Evolutionary conservation across 2,329 filamentous ascomycete species (phyloP).

Genomic region (Corynespora cassiicola): DNA sequence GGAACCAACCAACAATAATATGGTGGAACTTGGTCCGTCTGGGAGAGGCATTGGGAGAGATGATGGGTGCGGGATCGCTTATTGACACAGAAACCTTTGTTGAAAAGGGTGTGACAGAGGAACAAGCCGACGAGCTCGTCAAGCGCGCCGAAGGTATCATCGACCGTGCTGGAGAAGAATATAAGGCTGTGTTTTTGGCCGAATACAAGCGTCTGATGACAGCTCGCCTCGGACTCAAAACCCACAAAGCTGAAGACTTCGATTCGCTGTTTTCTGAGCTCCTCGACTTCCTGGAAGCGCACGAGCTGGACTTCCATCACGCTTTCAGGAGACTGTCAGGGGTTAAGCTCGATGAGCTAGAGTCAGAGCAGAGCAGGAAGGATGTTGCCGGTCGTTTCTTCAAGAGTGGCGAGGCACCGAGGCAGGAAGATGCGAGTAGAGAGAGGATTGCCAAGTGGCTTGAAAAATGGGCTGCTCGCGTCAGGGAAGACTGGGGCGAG

Average conservation of each 20-base stretch:
- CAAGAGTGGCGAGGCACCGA: slow-evolving; percentile 68
- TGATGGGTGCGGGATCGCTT: slow-evolving; percentile 76
- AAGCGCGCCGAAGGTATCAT: slow-evolving; percentile 85
- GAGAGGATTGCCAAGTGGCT: slow-evolving; percentile 80
- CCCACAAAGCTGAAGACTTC: slow-evolving; percentile 75
- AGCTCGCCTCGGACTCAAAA: slow-evolving; percentile 76
- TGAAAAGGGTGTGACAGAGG: slow-evolving; percentile 73
- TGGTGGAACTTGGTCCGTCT: slow-evolving; percentile 98
- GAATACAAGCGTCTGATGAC: slow-evolving; percentile 91
- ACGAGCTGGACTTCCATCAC: slow-evolving; percentile 92
- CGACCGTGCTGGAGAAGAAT: slow-evolving; percentile 81
- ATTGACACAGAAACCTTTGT: slow-evolving; percentile 78
- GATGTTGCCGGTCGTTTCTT: slow-evolving; percentile 78
- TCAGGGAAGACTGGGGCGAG: slow-evolving; percentile 77
- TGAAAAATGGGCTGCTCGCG: slow-evolving; percentile 73
- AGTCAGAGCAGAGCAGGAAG: slow-evolving; percentile 68
- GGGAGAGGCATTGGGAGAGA: slow-evolving; percentile 86
- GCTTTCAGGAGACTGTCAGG: slow-evolving; percentile 83
- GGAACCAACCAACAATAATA: slow-evolving; percentile 92
- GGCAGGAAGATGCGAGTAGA: slow-evolving; percentile 67
- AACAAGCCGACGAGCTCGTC: slow-evolving; percentile 73
- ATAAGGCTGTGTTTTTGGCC: slow-evolving; percentile 82
- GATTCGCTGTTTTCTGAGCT: slow-evolving; percentile 80
- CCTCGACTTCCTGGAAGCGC: slow-evolving; percentile 79
- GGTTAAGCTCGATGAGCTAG: slow-evolving; percentile 67